A percentile compares a stretch with the other conserved stretches of the same genome.
phyloP scores from a whole-genome alignment of 1,284 basidiomycete genomes.

The Ustilago crameri region DNA sequence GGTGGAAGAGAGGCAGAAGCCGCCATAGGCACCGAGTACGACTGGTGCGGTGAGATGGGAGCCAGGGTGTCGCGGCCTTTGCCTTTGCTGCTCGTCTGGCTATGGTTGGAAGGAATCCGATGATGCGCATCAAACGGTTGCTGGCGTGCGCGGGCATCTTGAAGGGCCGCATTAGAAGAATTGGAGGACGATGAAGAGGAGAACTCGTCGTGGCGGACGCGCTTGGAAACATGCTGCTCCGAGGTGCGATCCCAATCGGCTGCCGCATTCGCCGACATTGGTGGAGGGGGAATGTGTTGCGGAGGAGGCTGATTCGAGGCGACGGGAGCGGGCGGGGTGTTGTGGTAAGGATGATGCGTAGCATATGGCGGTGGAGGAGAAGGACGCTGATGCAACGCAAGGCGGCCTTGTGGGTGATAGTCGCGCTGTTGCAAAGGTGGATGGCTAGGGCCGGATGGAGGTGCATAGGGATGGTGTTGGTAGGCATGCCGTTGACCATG shows the following conservation, averaged over 20 bases:
- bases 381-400: constrained; percentile 6
- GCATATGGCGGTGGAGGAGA: constrained; percentile 7
- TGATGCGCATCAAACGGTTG: constrained; percentile 27
- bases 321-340: background rate
- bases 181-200: constrained; percentile 23
- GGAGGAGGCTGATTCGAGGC: constrained; percentile 10
- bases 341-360: constrained; percentile 13
- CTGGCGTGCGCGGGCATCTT: constrained; percentile 24
- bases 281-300: constrained; percentile 28
- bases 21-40: constrained; percentile 23
- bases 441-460: constrained; percentile 10
- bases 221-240: constrained; percentile 43
- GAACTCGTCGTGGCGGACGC: constrained; percentile 33
- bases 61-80: constrained; percentile 27
- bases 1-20: constrained; percentile 29
- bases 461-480: constrained; percentile 33
- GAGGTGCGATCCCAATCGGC: constrained; percentile 43
- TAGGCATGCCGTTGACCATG: constrained; percentile 17
- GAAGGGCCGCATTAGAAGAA: constrained; percentile 18
- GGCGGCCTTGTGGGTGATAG: constrained; percentile 14
- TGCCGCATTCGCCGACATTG: constrained; percentile 29
- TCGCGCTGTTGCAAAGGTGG: constrained; percentile 21
- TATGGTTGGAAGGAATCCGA: constrained; percentile 40
- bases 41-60: constrained; percentile 30
- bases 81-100: constrained; percentile 28